Evolutionary conservation across 2,329 filamentous ascomycete species (phyloP).

Genomic region (Cladophialophora chaetospira): DNA sequence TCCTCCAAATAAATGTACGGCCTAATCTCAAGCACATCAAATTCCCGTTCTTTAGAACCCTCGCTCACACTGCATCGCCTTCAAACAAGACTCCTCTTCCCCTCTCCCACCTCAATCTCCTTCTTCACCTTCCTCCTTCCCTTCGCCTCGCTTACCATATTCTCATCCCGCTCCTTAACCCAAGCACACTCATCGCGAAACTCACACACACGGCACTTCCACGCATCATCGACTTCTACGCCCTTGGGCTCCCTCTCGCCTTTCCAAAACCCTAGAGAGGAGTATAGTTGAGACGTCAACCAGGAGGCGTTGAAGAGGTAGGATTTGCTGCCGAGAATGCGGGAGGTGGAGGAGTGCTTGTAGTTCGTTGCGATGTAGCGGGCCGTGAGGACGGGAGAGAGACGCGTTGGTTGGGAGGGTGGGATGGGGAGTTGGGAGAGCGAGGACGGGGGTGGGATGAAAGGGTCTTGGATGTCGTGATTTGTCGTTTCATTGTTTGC

Average conservation of each 20-base stretch:
- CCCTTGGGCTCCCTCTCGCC: conserved; percentile 72
- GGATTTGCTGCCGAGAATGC: conserved; percentile 56
- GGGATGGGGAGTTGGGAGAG: conserved; percentile 40
- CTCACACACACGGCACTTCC: conserved; percentile 83
- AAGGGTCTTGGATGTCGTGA: conserved; percentile 1
- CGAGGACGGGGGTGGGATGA: conserved; percentile 31
- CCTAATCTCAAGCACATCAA: no score
- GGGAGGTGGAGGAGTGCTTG: conserved; percentile 28
- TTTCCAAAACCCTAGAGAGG: conserved; percentile 84
- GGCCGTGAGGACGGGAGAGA: conserved; percentile 49
- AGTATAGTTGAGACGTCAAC: conserved; percentile 66
- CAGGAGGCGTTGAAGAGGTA: conserved; percentile 67
- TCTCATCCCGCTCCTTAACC: conserved; percentile 69
- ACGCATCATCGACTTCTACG: conserved; percentile 80
- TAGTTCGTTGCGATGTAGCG: conserved; percentile 44
- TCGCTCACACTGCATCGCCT: no score
- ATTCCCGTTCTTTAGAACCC: no score
- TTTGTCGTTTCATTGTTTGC: conserved; percentile 18
- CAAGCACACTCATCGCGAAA: conserved; percentile 79
- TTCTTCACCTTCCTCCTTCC: conserved; percentile 37
- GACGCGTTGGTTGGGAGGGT: conserved; percentile 41
- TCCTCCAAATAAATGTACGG: no score
- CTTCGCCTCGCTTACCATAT: conserved; percentile 50
- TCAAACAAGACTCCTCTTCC: conserved; percentile 24
- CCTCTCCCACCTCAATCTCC: conserved; percentile 24